Evolutionary conservation across 2,329 filamentous ascomycete genomes (phyloP).

Genomic region (Lizonia empirigonia): DNA sequence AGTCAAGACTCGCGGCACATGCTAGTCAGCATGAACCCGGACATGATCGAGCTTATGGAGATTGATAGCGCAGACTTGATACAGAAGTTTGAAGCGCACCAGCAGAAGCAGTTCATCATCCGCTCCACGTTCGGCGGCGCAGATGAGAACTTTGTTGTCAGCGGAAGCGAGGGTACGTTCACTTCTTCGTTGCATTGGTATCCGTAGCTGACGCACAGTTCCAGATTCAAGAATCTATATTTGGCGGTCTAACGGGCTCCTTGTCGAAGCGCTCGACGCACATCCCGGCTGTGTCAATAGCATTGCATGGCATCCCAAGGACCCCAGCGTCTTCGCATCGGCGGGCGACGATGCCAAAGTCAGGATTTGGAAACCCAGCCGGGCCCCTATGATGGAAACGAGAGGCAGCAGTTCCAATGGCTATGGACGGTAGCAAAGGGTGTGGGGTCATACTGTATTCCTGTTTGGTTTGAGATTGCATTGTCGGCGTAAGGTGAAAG

Average conservation of each 20-base stretch:
- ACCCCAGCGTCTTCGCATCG: constrained; percentile 85
- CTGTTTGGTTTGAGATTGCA: constrained; percentile 4
- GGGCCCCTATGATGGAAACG: constrained; percentile 17
- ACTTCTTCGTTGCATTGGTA: too few relatives aligned
- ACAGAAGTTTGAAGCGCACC: constrained; percentile 76
- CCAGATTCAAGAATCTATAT: constrained; percentile 75
- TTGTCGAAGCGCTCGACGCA: constrained; percentile 76
- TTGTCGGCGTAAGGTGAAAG: constrained; percentile 8
- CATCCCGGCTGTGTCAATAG: constrained; percentile 84
- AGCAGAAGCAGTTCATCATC: constrained; percentile 78
- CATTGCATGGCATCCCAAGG: constrained; percentile 83
- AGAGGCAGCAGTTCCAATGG: constrained; percentile 26
- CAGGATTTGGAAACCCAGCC: constrained; percentile 68
- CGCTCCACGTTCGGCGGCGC: constrained; percentile 85
- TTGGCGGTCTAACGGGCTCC: constrained; percentile 83
- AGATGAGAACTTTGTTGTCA: constrained; percentile 87
- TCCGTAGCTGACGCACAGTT: background rate
- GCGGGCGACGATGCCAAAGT: constrained; percentile 87
- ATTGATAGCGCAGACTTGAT: constrained; percentile 73
- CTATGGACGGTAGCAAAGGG: constrained; percentile 22
- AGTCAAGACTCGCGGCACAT: constrained; percentile 80
- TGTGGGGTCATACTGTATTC: background rate
- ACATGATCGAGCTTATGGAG: constrained; percentile 78
- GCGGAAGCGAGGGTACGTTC: constrained; percentile 81
- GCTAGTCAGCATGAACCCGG: constrained; percentile 80